Evolutionary conservation across 805 yeast genomes (phyloP).

Genomic region (Ogataea ganodermae): DNA sequence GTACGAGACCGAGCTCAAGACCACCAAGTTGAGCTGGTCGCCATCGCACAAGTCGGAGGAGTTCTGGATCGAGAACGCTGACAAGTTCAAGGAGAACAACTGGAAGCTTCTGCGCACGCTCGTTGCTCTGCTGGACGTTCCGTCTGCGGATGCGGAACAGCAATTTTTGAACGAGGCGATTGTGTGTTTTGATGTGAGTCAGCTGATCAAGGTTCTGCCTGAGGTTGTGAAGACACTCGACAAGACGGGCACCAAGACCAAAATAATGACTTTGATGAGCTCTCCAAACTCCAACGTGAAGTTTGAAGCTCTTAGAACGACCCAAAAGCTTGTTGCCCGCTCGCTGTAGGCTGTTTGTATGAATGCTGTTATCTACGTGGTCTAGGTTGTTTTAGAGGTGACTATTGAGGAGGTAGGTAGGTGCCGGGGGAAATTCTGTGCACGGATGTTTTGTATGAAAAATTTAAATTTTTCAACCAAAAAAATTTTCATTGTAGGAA

Average conservation of each 20-base stretch:
- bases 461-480: neutral
- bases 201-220: constrained; percentile 60
- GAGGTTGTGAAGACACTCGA: constrained; percentile 58
- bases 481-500: constrained; percentile 1
- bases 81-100: constrained; percentile 72
- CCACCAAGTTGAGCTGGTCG: constrained; percentile 79
- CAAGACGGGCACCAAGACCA: constrained; percentile 65
- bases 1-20: constrained; percentile 79
- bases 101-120: constrained; percentile 72
- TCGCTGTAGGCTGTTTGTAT: constrained; percentile 30
- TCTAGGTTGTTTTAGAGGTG: neutral
- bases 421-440: no score
- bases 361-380: neutral
- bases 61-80: constrained; percentile 86
- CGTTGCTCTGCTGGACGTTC: constrained; percentile 48
- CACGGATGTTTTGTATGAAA: constrained; percentile 9
- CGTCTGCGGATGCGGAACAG: constrained; percentile 31
- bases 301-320: constrained; percentile 92
- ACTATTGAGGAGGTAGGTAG: no score
- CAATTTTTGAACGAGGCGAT: constrained; percentile 50
- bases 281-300: constrained; percentile 83
- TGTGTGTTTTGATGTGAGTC: constrained; percentile 66
- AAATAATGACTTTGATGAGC: constrained; percentile 82
- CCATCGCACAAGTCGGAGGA: constrained; percentile 89
- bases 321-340: constrained; percentile 91